Percentiles rank a stretch among this genome's conserved stretches.
These are phyloP conservation scores for Pythium phragmitis DNA, from an alignment of 352 stramenopile species.

Conservation along the genomic window DNA sequence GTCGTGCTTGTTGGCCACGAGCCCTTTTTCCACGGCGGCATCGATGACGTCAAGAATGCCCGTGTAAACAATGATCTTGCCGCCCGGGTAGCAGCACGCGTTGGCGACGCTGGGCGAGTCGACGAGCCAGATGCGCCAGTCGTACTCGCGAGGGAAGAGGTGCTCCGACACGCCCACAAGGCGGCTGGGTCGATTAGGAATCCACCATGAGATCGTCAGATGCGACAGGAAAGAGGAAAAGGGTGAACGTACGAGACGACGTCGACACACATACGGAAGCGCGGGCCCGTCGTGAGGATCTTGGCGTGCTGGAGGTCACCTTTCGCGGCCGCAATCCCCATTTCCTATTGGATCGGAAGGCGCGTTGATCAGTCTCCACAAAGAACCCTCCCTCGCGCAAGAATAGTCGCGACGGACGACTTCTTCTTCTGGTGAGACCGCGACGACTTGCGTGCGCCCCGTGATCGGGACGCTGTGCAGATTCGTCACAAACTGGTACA, in stretches of 20 bases:
- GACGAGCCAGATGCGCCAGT: constrained; percentile 61
- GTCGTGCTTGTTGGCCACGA: constrained; percentile 57
- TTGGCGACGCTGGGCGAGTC: constrained; percentile 51
- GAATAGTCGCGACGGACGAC: constrained; percentile 35
- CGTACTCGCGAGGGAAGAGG: constrained; percentile 63
- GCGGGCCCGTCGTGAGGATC: constrained; percentile 46
- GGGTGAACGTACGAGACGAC: constrained; percentile 50
- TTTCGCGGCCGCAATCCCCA: constrained; percentile 41
- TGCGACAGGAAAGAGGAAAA: not conserved
- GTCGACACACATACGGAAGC: constrained; percentile 55
- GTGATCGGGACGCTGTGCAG: constrained; percentile 70
- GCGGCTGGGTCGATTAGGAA: constrained; percentile 28
- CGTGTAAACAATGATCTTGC: constrained; percentile 71
- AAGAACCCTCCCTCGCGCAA: not conserved
- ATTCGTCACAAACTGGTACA: constrained; percentile 72
- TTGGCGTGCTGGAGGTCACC: constrained; percentile 40
- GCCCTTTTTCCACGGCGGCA: constrained; percentile 51
- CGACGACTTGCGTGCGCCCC: constrained; percentile 63
- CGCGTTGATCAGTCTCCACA: constrained; percentile 18
- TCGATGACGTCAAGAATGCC: constrained; percentile 72
- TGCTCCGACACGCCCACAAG: constrained; percentile 60
- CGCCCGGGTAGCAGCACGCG: constrained; percentile 57
- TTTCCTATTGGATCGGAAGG: not conserved
- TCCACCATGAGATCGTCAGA: not conserved
- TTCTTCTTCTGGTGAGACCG: constrained; percentile 55